phyloP scores from a whole-genome alignment of 73 alveolate genomes.

The Paramecium sexaurelia region DNA sequence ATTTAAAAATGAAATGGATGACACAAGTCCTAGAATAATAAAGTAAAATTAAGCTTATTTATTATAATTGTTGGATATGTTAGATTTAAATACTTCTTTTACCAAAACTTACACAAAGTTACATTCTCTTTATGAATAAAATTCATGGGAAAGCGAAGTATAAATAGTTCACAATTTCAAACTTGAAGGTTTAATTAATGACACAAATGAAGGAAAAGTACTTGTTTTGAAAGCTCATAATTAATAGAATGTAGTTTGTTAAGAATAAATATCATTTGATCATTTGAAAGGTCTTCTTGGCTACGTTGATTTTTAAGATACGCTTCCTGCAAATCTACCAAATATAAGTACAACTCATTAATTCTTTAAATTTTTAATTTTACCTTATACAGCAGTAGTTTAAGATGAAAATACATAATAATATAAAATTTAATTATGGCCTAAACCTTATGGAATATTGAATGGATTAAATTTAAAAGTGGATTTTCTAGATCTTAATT shows the following conservation, averaged over 20 bases:
- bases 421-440: conserved; percentile 23
- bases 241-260: neutral
- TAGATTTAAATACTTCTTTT: neutral
- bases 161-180: neutral
- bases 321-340: conserved; percentile 33
- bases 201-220: conserved; percentile 2
- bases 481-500: conserved; percentile 29
- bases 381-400: conserved; percentile 40
- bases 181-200: neutral
- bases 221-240: neutral
- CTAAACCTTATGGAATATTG: conserved; percentile 41
- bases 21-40: conserved; percentile 6
- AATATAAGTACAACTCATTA: conserved; percentile 39
- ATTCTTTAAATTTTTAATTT: conserved; percentile 5
- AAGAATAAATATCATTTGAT: conserved; percentile 7
- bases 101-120: neutral
- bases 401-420: neutral
- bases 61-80: conserved; percentile 5
- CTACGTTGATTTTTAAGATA: conserved; percentile 33
- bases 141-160: conserved; percentile 29
- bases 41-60: neutral
- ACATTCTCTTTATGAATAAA: neutral
- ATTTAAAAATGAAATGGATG: conserved; percentile 37
- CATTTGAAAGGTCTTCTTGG: neutral
- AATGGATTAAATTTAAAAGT: conserved; percentile 3